phyloP scores from a whole-genome alignment of 2,329 filamentous ascomycete genomes.

The Aureobasidium leucospermi region DNA sequence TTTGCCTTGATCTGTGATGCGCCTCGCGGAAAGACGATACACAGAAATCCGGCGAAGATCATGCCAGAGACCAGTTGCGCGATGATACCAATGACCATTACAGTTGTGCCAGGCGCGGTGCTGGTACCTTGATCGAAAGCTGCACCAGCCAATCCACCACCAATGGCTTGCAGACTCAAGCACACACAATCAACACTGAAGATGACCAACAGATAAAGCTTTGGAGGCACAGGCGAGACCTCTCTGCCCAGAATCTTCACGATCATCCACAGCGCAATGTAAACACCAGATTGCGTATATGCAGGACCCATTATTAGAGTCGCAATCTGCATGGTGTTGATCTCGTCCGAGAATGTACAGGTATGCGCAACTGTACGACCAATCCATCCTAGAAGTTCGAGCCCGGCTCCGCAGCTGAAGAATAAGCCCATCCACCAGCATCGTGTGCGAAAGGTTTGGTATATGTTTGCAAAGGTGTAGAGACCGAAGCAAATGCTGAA shows the following conservation, averaged over 20 bases:
- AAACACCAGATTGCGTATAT: conserved; percentile 8
- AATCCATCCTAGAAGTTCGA: conserved; percentile 6
- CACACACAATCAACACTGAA: conserved; percentile 7
- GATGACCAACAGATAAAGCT: neutral
- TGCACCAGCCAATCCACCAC: conserved; percentile 4
- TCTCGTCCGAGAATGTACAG: neutral
- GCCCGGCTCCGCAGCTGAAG: neutral
- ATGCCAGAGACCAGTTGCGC: conserved; percentile 1
- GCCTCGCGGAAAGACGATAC: neutral
- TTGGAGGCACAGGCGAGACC: conserved; percentile 3
- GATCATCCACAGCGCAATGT: conserved; percentile 9
- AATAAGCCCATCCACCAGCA: conserved; percentile 9
- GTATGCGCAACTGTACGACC: conserved; percentile 4
- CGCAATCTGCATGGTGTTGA: conserved; percentile 9
- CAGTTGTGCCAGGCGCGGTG: conserved; percentile 1
- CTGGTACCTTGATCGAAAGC: conserved; percentile 6
- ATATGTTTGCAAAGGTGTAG: neutral
- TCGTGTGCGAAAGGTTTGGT: conserved; percentile 2
- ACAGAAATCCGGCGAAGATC: neutral
- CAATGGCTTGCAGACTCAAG: conserved; percentile 7
- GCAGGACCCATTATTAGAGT: conserved; percentile 11
- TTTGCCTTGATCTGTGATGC: neutral
- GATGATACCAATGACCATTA: conserved; percentile 11
- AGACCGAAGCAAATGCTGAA: conserved; percentile 4
- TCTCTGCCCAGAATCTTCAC: neutral